Evolutionary conservation across 345 rosid species (phyloP), one percentile per base, ranked within the genome.

Genomic region (Salix caprea): DNA sequence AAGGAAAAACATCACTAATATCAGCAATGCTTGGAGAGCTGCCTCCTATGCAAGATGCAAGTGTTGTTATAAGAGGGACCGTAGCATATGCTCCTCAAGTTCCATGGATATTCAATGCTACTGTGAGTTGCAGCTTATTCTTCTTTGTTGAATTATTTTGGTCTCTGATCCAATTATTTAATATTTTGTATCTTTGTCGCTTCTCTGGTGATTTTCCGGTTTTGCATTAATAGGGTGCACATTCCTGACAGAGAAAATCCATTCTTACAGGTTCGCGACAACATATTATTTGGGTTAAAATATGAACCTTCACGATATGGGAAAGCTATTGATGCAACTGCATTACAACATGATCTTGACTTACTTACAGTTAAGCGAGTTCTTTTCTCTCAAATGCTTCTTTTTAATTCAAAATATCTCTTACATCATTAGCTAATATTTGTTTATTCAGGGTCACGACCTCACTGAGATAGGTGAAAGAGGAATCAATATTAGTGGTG

Each of bases 21-120:
- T 96, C 98, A 32, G 98, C 99, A 70, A 94, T 96, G 97, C 98
- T 96, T 18, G 97, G 99, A 80, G 99, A 96, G 86, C 92, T 94
- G 83, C 96, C 99, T 78, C 77, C 97, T 37, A 61, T 84, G 52
- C 86, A 89, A 30, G 87, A 89, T 80, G 83, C 94, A 21, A 84
- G 77, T 72, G 94, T 86, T 74, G 80, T 83, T 67, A 82, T 89
- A 50, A 87, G 97, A 88, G 99, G 99, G 84, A 81, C 81, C 2
- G 91, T 91, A 67, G 97, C 98, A 80, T 96, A 94, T 90, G 99
- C 92, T 80, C 97, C 99, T 80, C 98, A 96, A 88, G 88, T 96
- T 83, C 94, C 98, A 24, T 96, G 99, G 99, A 96, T 96, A 81
- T 96, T 96, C 76, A 96, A 96, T 85, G 99, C 98, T 44, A 92